Base-by-base conservation (phyloP, 345 rosid species). In the Carallia pectinifolia region DNA sequence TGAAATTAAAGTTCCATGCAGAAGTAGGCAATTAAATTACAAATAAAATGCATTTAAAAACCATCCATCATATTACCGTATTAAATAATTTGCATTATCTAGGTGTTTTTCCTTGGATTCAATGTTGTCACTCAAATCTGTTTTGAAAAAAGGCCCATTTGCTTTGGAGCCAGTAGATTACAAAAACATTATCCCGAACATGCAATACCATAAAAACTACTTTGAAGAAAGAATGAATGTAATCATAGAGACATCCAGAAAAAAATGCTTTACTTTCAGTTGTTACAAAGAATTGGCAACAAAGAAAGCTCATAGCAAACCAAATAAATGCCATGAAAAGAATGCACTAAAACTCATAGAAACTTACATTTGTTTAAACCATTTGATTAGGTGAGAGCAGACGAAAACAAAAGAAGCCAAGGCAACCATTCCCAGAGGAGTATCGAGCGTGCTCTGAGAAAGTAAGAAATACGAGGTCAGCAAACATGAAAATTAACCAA, bases 361-460 rank as follows among this genome's bases (percentile, higher is more conserved):
- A 72, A 80, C 88, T 81, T 78, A 87, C 91, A 1, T 33, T 10
- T 70, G 66, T 29, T 70, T 40, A 7, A 31, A 58, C 79, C 77
- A 58, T 72, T 62, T 77, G 34, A 58, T 60, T 39, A 70, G 23
- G 27, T 86, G 66, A 64, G 33, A 78, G 88, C 85, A 85, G 66
- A 85, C 29, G 52, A 62, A 47, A 69, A 67, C 79, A 50, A 82
- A 82, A 53, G 75, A 74, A 62, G 70, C 1, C 66, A 86, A 75
- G 10, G 87, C 77, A 48, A 74, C 89, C 68, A 86, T 69, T 1
- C 90, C 94, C 71, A 81, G 61, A 74, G 73, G 83, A 1, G 79
- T 74, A 84, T 92, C 98, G 62, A 84, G 80, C 52, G 89, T 81
- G 81, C 98, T 89, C 95, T 92, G 94, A 53, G 47, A 16, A 59